Percentiles rank a stretch among this genome's conserved stretches.
Conservation (phyloP, 345 rosid species). For the Aegle marmelos region DNA sequence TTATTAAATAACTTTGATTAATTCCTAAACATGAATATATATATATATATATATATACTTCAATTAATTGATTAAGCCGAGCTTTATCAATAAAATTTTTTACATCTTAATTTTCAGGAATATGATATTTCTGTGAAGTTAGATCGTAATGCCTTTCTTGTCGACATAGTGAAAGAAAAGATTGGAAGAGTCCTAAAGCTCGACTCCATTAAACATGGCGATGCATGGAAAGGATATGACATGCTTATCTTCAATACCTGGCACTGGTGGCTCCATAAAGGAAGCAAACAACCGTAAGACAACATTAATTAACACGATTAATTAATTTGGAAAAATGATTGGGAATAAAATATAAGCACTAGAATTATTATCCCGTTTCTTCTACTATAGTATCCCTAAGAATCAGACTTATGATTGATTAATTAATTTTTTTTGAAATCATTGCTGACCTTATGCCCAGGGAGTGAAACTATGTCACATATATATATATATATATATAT, state of each 20-base stretch:
- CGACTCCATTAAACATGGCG: conserved; percentile 44
- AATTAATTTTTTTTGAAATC: too few species aligned
- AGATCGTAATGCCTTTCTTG: conserved; percentile 42
- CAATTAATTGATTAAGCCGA: neutral
- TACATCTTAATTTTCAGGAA: conserved; percentile 34
- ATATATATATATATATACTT: neutral
- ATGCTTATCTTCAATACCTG: conserved; percentile 57
- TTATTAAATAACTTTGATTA: neutral
- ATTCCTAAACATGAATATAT: too few species aligned
- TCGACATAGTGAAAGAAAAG: conserved; percentile 44
- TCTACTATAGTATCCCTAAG: too few species aligned
- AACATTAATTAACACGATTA: neutral
- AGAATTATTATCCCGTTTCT: too few species aligned
- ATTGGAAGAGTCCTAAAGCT: conserved; percentile 52
- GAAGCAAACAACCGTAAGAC: conserved; percentile 51
- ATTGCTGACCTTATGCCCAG: too few species aligned
- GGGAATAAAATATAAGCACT: too few species aligned
- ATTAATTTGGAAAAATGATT: too few species aligned
- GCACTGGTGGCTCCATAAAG: conserved; percentile 77
- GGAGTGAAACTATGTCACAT: too few species aligned
- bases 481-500: too few species aligned
- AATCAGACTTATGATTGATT: too few species aligned
- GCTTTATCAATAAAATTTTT: neutral
- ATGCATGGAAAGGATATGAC: conserved; percentile 57
- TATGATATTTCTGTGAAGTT: conserved; percentile 32